These are phyloP conservation scores for Calycina marina DNA, from an alignment of 2,329 filamentous ascomycete genomes.

Conservation along the genomic window DNA sequence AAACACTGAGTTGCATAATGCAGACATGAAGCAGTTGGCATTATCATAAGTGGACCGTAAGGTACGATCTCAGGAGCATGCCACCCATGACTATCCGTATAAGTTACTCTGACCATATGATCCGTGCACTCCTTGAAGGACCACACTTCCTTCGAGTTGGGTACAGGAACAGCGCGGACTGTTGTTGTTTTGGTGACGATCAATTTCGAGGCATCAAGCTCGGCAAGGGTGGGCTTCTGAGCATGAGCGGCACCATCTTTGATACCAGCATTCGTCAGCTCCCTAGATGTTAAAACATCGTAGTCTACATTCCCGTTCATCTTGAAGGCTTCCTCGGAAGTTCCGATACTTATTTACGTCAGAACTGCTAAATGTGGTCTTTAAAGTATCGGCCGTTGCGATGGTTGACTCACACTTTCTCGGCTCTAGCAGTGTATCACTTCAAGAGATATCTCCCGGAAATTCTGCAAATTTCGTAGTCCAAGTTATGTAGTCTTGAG, in stretches of 20 bases:
- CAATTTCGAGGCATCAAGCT: constrained; percentile 43
- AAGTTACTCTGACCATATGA: constrained; percentile 63
- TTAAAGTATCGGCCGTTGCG: too few relatives aligned
- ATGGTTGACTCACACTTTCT: too few relatives aligned
- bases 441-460: too few relatives aligned
- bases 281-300: background rate
- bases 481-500: too few relatives aligned
- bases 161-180: constrained; percentile 32
- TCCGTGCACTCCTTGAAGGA: constrained; percentile 41
- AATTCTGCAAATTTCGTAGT: too few relatives aligned
- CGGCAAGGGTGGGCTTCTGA: constrained; percentile 1
- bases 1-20: constrained; percentile 43
- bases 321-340: background rate
- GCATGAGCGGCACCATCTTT: background rate
- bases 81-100: constrained; percentile 56
- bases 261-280: constrained; percentile 1
- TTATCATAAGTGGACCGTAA: constrained; percentile 62
- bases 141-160: constrained; percentile 7
- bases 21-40: constrained; percentile 66
- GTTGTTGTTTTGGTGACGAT: constrained; percentile 32
- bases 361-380: too few relatives aligned
- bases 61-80: constrained; percentile 57
- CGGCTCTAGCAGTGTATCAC: too few relatives aligned
- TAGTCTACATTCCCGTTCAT: background rate
- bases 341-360: background rate